Base-by-base conservation (phyloP, 2,329 filamentous ascomycete genomes). In the Alternaria ethzedia region DNA sequence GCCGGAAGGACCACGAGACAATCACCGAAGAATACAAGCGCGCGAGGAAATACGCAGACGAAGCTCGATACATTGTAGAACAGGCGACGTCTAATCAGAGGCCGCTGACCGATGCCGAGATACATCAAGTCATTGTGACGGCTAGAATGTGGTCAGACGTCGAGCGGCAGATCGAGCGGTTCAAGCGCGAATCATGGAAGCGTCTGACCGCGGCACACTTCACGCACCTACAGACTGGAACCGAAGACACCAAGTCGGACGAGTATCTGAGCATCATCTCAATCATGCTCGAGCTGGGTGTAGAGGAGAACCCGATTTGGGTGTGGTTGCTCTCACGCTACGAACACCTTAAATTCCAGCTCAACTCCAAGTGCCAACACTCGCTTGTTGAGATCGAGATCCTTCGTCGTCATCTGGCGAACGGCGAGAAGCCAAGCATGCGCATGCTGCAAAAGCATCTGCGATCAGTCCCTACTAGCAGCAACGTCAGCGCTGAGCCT, bases 61-160 rank as follows among this genome's bases (percentile, higher is more conserved):
- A 95, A 56, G 92, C 93, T 1, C 89, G 89, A 66, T 85, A 84
- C 58, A 84, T 97, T 44, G 89, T 90, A 4, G 86, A 84, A 43
- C 72, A 77, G 44, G 85, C 85, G 17, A 81, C 81, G 47, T 82
- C 83, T 63, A 81, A 81, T 17, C 78, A 81, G 23, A 82, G 84
- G 46, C 83, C 87, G 10, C 87, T 95, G 9, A 89, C 88, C 12
- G 94, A 98, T 73, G 84, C 88, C 20, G 90, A 98, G 74, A 87
- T 96, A 12, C 93, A 97, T 77, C 91, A 94, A 64, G 90, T 99
- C 64, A 84, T 99, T 49, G 86, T 97, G 50, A 94, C 94, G 8
- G 94, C 91, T 7, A 89, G 94, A 54, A 96, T 99, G 91, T 99
- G 96, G 96, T 87, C 92, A 67, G 94, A 97, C 78, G 92, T 97